Conservation (phyloP, 176 grass and related monocot species). For the Zoysia japonica region DNA sequence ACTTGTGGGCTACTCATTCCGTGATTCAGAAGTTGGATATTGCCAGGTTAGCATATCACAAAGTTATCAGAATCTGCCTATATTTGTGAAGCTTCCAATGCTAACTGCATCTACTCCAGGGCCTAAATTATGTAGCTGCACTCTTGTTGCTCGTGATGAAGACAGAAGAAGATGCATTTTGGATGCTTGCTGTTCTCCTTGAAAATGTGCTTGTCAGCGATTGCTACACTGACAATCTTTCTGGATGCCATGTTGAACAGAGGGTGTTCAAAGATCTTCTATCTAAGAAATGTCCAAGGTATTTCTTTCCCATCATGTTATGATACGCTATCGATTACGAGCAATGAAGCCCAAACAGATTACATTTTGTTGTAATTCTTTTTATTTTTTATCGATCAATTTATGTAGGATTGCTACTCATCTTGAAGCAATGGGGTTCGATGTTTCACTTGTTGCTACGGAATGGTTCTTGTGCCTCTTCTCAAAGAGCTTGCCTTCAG, state of each 20-base stretch:
- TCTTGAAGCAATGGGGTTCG: conserved; percentile 87
- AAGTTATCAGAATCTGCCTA: neutral
- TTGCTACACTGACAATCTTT: conserved; percentile 95
- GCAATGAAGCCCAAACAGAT: neutral
- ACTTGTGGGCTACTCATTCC: conserved; percentile 92
- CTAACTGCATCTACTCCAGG: conserved; percentile 53
- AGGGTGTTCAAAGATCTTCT: conserved; percentile 96
- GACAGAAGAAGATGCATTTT: conserved; percentile 94
- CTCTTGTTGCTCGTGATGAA: conserved; percentile 85
- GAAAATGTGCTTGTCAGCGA: conserved; percentile 96
- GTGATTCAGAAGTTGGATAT: conserved; percentile 99
- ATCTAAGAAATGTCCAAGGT: conserved; percentile 94
- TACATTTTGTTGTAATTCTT: neutral
- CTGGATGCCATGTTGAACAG: conserved; percentile 98
- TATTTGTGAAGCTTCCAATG: neutral
- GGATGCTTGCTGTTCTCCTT: conserved; percentile 92
- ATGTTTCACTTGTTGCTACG: conserved; percentile 94
- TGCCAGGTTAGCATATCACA: conserved; percentile 66
- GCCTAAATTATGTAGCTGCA: conserved; percentile 96
- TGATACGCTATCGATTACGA: neutral
- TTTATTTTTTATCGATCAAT: conserved; percentile 16
- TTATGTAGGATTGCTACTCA: conserved; percentile 76
- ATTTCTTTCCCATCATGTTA: neutral
- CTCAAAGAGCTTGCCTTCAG: conserved; percentile 93
- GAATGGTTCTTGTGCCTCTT: conserved; percentile 99